A percentile compares a stretch with the other conserved stretches of the same genome.
phyloP scores from a whole-genome alignment of 2,329 filamentous ascomycete genomes.

The Aspergillus sp. region DNA sequence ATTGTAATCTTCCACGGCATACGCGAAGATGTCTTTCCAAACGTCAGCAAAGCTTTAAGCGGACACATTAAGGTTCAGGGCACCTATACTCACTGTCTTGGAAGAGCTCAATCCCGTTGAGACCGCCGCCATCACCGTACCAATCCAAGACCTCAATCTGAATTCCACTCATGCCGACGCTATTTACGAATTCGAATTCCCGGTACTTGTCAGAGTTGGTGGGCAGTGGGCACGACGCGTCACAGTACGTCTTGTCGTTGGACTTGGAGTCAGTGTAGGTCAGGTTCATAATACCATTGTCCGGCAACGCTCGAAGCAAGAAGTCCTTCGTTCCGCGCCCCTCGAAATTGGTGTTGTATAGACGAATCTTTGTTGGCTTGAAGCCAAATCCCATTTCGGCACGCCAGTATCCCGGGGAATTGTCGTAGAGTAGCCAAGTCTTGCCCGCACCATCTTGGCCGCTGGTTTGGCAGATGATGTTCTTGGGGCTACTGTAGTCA shows the following conservation, averaged over 20 bases:
- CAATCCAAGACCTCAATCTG: constrained; percentile 76
- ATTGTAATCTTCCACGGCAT: constrained; percentile 80
- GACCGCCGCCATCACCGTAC: constrained; percentile 76
- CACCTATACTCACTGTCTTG: constrained; percentile 50
- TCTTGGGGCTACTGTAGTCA: constrained; percentile 67
- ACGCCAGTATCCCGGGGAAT: constrained; percentile 70
- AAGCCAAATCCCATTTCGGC: constrained; percentile 79
- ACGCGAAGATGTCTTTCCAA: constrained; percentile 61
- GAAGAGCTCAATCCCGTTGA: constrained; percentile 80
- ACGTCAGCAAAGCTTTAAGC: constrained; percentile 4
- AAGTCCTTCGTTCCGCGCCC: constrained; percentile 83
- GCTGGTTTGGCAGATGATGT: constrained; percentile 71
- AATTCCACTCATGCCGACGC: constrained; percentile 79
- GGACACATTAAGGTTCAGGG: too few relatives aligned
- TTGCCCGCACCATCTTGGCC: constrained; percentile 61
- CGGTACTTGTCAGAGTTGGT: constrained; percentile 61
- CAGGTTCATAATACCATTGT: constrained; percentile 91
- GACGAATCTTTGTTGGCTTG: constrained; percentile 72
- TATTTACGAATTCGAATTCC: constrained; percentile 86
- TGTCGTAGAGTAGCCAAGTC: constrained; percentile 74
- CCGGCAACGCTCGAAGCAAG: constrained; percentile 74
- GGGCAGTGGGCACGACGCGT: constrained; percentile 76
- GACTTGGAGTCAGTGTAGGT: constrained; percentile 73
- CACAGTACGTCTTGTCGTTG: constrained; percentile 63
- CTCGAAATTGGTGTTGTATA: constrained; percentile 79